Conservation (phyloP, 2,329 filamentous ascomycete species). For the Aspergillus sp. region DNA sequence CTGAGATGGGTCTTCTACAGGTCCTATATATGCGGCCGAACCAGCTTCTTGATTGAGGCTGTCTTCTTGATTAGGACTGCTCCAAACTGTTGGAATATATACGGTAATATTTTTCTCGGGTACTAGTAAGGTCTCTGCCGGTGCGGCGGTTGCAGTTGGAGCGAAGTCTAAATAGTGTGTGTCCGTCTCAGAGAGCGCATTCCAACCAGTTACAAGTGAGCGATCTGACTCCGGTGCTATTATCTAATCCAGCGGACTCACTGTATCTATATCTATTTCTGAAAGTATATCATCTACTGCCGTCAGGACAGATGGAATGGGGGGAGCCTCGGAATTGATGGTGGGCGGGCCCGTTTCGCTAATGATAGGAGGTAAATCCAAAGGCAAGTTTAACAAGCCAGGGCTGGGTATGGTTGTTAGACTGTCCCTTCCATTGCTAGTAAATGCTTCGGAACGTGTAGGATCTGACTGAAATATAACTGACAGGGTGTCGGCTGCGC, state of each 20-base stretch:
- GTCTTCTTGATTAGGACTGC: not conserved
- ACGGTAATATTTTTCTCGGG: not conserved
- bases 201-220: not conserved
- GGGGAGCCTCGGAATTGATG: not conserved
- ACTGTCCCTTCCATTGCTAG: not conserved
- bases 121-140: not conserved
- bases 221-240: not conserved
- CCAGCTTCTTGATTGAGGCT: too few relatives aligned
- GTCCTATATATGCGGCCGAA: too few relatives aligned
- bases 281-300: not conserved
- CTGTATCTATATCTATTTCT: conserved; percentile 2
- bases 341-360: not conserved
- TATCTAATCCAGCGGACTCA: not conserved
- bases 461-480: not conserved
- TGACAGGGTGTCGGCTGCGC: not conserved
- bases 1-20: too few relatives aligned
- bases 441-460: not conserved
- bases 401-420: not conserved
- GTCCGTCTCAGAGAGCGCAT: not conserved
- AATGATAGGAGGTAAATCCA: not conserved
- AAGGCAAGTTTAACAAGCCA: not conserved
- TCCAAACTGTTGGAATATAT: not conserved
- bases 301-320: conserved; percentile 1
- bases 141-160: conserved; percentile 4
- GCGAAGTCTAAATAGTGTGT: not conserved